Evolutionary conservation across 768 basidiomycete species (phyloP).

Genomic region (Lentinus tigrinus): DNA sequence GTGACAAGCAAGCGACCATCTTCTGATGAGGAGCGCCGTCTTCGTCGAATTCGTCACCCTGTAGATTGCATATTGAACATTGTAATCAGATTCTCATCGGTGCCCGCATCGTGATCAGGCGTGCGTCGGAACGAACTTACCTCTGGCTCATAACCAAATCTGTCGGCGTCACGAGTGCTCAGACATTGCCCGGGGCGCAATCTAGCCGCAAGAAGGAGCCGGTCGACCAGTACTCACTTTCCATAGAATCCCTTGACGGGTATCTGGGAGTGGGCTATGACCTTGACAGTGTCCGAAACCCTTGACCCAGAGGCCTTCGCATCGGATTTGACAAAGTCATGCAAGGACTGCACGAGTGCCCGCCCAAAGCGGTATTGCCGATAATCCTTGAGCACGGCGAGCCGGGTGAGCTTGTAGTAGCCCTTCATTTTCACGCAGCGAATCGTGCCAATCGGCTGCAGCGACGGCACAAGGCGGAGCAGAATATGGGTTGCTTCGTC

Average conservation of each 20-base stretch:
- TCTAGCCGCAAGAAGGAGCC: constrained; percentile 8
- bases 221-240: constrained; percentile 49
- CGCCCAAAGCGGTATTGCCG: constrained; percentile 65
- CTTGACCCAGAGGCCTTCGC: constrained; percentile 29
- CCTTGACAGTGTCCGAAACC: constrained; percentile 32
- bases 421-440: constrained; percentile 41
- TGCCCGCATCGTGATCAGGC: constrained; percentile 5
- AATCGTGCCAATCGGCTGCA: constrained; percentile 69
- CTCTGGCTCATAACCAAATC: constrained; percentile 68
- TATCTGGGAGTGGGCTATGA: constrained; percentile 72
- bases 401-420: constrained; percentile 73
- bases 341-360: constrained; percentile 60
- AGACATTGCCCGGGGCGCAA: constrained; percentile 11
- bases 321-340: constrained; percentile 55
- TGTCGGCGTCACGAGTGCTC: constrained; percentile 35
- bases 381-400: constrained; percentile 66
- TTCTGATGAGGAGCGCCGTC: constrained; percentile 86
- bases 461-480: constrained; percentile 61
- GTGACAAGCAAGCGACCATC: constrained; percentile 63
- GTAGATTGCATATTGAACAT: constrained; percentile 16
- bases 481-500: constrained; percentile 67
- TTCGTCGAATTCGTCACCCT: constrained; percentile 78
- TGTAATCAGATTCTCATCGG: constrained; percentile 9
- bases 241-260: constrained; percentile 71
- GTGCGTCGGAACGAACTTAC: constrained; percentile 38